These are phyloP conservation scores for Jacaranda mimosifolia DNA, from an alignment of 257 asterid genomes.

Conservation along the genomic window DNA sequence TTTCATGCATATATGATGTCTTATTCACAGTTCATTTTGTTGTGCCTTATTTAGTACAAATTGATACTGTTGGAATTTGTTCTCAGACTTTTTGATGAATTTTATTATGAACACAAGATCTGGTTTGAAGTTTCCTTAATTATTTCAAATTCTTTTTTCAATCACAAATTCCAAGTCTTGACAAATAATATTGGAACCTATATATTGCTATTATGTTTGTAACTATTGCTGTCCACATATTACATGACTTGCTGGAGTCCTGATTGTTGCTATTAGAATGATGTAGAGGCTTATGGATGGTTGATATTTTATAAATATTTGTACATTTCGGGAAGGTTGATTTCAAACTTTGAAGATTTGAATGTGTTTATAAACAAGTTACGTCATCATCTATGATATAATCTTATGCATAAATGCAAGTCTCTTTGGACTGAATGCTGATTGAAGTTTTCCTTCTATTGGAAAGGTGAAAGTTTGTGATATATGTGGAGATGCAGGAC, in stretches of 20 bases:
- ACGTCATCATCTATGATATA: constrained; percentile 18
- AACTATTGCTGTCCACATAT: background rate
- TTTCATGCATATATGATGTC: background rate
- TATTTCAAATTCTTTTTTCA: background rate
- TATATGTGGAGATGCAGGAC: constrained; percentile 96
- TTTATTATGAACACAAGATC: background rate
- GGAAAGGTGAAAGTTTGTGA: constrained; percentile 94
- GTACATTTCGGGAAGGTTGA: constrained; percentile 9
- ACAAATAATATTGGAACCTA: background rate
- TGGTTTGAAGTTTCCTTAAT: background rate
- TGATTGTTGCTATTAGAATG: constrained; percentile 23
- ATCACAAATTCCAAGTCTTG: background rate
- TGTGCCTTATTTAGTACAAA: background rate
- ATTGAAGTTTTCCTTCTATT: constrained; percentile 37
- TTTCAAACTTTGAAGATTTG: constrained; percentile 23
- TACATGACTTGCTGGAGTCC: background rate
- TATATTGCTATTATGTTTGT: constrained; percentile 21
- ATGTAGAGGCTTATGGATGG: background rate
- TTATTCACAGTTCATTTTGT: background rate
- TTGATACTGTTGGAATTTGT: background rate
- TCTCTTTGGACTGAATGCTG: constrained; percentile 20
- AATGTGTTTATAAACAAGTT: constrained; percentile 22
- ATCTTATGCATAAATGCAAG: constrained; percentile 13
- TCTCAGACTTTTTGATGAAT: background rate
- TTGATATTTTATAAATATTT: constrained; percentile 16